These are phyloP conservation scores for Saxophila tyrrhenica DNA, from an alignment of 495 filamentous ascomycete species.

Conservation along the genomic window DNA sequence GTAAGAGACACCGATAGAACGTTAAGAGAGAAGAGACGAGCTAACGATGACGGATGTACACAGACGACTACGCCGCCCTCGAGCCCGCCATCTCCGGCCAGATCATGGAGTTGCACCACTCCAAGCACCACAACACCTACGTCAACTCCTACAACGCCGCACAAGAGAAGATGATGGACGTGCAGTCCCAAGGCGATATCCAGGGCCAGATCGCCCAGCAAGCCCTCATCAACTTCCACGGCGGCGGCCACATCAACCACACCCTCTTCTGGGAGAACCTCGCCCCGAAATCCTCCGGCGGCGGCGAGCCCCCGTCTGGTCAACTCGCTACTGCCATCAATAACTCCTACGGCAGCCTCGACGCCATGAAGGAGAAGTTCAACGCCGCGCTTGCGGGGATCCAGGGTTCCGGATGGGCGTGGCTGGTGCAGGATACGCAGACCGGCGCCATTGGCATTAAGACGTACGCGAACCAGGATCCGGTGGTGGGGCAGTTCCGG, in stretches of 20 bases:
- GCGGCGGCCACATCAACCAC: slow-evolving; percentile 86
- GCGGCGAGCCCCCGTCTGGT: slow-evolving; percentile 68
- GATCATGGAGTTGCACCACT: slow-evolving; percentile 94
- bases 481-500: slow-evolving; percentile 73
- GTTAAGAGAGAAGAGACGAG: no score
- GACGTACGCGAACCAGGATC: slow-evolving; percentile 87
- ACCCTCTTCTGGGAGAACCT: slow-evolving; percentile 89
- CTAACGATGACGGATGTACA: background rate
- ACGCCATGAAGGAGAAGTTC: slow-evolving; percentile 65
- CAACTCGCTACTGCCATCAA: slow-evolving; percentile 61
- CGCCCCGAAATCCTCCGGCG: slow-evolving; percentile 55
- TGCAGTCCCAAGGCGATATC: slow-evolving; percentile 47
- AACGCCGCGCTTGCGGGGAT: slow-evolving; percentile 70
- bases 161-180: slow-evolving; percentile 48
- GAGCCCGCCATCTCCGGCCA: slow-evolving; percentile 89
- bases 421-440: slow-evolving; percentile 78
- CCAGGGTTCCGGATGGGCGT: slow-evolving; percentile 92
- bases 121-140: slow-evolving; percentile 70
- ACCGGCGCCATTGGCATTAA: slow-evolving; percentile 62
- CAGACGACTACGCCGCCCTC: slow-evolving; percentile 53
- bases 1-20: slow-evolving; percentile 52
- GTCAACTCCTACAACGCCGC: slow-evolving; percentile 60
- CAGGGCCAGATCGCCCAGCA: slow-evolving; percentile 67
- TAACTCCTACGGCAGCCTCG: slow-evolving; percentile 60
- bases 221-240: slow-evolving; percentile 90